A percentile compares a stretch with the other conserved stretches of the same genome.
Conservation (phyloP, 2,329 filamentous ascomycete species). For the Hypomyces perniciosus region DNA sequence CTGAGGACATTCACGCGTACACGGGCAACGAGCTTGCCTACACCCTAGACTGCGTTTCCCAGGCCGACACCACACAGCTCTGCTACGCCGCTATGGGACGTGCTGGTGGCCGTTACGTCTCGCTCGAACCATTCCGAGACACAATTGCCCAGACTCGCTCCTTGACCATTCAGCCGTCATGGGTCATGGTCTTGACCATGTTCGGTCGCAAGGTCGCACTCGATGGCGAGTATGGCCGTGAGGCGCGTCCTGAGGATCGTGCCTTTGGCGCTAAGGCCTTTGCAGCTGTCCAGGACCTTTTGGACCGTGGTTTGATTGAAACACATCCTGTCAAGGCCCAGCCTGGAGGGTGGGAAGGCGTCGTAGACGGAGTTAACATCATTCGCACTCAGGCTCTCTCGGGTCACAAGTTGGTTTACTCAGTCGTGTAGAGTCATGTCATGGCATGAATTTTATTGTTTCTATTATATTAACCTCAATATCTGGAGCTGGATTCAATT, state of each 20-base stretch:
- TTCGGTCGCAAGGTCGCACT: conserved; percentile 1
- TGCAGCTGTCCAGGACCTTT: not conserved
- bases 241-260: not conserved
- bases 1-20: conserved; percentile 28
- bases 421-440: too few species aligned
- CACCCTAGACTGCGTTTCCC: conserved; percentile 34
- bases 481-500: too few species aligned
- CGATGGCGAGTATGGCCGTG: conserved; percentile 2
- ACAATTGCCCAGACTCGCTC: not conserved
- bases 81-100: conserved; percentile 35
- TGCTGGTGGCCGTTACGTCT: conserved; percentile 31
- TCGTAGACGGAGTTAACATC: conserved; percentile 3
- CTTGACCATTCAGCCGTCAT: not conserved
- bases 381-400: conserved; percentile 1
- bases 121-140: conserved; percentile 21
- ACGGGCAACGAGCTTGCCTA: conserved; percentile 32
- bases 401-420: conserved; percentile 1
- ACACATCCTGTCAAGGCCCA: conserved; percentile 1
- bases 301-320: conserved; percentile 1
- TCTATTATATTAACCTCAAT: too few species aligned
- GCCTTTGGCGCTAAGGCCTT: not conserved
- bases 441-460: too few species aligned
- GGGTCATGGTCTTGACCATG: not conserved
- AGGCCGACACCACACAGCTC: conserved; percentile 22
- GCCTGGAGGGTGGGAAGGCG: conserved; percentile 7